Base-by-base conservation (phyloP, 257 asterid genomes). In the Solanum neorickii region DNA sequence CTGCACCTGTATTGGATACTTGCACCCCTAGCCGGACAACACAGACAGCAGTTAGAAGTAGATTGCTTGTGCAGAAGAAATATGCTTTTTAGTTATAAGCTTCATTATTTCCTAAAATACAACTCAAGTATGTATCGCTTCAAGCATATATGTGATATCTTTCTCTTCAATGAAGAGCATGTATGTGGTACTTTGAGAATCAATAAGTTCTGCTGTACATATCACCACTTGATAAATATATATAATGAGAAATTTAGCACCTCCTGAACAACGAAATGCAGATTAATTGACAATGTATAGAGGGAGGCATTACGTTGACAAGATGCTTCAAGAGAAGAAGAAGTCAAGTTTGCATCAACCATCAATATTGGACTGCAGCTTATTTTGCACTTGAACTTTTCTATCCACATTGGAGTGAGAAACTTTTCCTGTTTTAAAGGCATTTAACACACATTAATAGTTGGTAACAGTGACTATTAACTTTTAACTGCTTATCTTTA, bases 331-430 rank as follows among this genome's bases (percentile, higher is more conserved):
- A 97, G 94, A 87, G 96, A 92, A 52, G 92, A 86, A 89, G 93
- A 90, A 84, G 93, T 94, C 88, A 97, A 91, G 88, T 97, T 97
- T 90, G 99, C 99, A 93, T 97, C 99, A 82, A 94, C 91, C 95
- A 95, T 91, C 90, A 97, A 83, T 39, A 94, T 69, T 47, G 99
- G 98, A 86, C 98, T 93, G 76, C 94, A 90, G 88, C 86, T 37
- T 66, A 97, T 88, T 74, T 92, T 90, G 88, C 68, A 72, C 90
- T 91, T 91, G 93, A 95, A 97, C 86, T 91, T 94, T 76, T 84
- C 87, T 86, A 95, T 93, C 98, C 98, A 97, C 65, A 92, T 91
- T 31, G 99, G 94, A 69, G 98, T 94, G 82, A 97, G 93, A 90
- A 93, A 94, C 83, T 91, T 93, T 88, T 97, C 99, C 99, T 97